A percentile compares a stretch with the other conserved stretches of the same genome.
phyloP scores from a whole-genome alignment of 1,284 basidiomycete species.

The Trichosporon coremiiforme region DNA sequence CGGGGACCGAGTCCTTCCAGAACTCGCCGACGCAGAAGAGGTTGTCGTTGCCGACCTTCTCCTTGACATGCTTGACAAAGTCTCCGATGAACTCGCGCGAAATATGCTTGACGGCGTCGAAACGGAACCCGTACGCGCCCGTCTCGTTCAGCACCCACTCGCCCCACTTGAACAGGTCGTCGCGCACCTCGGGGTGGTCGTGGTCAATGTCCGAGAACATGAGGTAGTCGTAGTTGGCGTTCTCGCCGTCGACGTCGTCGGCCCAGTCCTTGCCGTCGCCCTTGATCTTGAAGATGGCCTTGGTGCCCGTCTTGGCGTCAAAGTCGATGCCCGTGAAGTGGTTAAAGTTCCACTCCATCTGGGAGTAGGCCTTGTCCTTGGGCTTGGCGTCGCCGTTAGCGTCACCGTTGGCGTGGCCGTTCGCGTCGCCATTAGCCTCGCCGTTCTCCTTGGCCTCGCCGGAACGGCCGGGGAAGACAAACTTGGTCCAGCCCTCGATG shows the following conservation, averaged over 20 bases:
- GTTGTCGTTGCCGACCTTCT: constrained; percentile 51
- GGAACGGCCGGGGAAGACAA: constrained; percentile 28
- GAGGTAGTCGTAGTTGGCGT: constrained; percentile 59
- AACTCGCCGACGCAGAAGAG: constrained; percentile 62
- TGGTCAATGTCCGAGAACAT: constrained; percentile 66
- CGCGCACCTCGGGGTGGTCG: constrained; percentile 71
- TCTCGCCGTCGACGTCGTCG: constrained; percentile 57
- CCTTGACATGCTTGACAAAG: constrained; percentile 62
- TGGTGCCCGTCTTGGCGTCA: constrained; percentile 69
- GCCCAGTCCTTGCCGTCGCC: constrained; percentile 64
- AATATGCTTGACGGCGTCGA: constrained; percentile 78
- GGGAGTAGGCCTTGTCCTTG: constrained; percentile 60
- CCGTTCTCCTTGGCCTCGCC: constrained; percentile 34
- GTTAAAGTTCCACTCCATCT: constrained; percentile 61
- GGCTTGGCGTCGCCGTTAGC: constrained; percentile 16
- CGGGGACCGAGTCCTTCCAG: constrained; percentile 59
- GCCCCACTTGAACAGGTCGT: constrained; percentile 60
- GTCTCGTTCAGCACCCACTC: constrained; percentile 69
- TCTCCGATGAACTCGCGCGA: constrained; percentile 59
- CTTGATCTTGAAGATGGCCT: constrained; percentile 64
- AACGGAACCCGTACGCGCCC: constrained; percentile 75
- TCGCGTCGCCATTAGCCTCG: constrained; percentile 38
- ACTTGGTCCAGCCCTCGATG: constrained; percentile 80
- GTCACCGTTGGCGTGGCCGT: constrained; percentile 43
- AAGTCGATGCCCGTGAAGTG: constrained; percentile 76